Percentiles rank a stretch among this genome's conserved stretches.
These are phyloP conservation scores for Collybiopsis luxurians DNA, from an alignment of 768 basidiomycete species.

Conservation along the genomic window DNA sequence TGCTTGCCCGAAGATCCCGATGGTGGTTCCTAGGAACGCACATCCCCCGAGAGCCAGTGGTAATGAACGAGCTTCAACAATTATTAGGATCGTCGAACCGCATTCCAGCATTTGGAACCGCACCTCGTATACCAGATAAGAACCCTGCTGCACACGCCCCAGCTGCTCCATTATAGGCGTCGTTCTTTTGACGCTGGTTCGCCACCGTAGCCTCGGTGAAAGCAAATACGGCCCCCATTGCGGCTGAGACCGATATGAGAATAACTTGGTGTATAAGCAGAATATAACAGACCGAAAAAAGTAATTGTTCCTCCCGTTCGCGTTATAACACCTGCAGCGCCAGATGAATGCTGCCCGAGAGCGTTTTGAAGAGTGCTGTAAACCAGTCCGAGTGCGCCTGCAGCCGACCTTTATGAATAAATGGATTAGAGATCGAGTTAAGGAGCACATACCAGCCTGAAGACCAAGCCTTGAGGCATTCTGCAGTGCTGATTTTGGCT, in stretches of 20 bases:
- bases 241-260: constrained; percentile 31
- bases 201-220: constrained; percentile 78
- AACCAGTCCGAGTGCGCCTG: constrained; percentile 60
- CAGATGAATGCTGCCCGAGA: constrained; percentile 69
- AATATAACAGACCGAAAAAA: constrained; percentile 70
- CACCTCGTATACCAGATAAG: constrained; percentile 82
- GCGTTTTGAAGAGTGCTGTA: constrained; percentile 77
- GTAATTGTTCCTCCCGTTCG: constrained; percentile 88
- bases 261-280: background rate
- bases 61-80: constrained; percentile 69
- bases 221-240: constrained; percentile 86
- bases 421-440: background rate
- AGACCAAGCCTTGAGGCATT: constrained; percentile 57
- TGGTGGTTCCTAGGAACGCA: constrained; percentile 69
- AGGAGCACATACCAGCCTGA: constrained; percentile 37
- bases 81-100: constrained; percentile 13
- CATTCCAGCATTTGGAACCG: constrained; percentile 18
- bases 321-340: constrained; percentile 84
- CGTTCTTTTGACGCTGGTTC: constrained; percentile 76
- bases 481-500: constrained; percentile 52
- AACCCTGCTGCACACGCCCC: constrained; percentile 95
- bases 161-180: constrained; percentile 77
- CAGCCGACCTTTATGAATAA: background rate
- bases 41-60: constrained; percentile 82
- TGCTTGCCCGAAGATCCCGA: constrained; percentile 81